phyloP scores from a whole-genome alignment of 345 rosid genomes.

The Moringa oleifera region DNA sequence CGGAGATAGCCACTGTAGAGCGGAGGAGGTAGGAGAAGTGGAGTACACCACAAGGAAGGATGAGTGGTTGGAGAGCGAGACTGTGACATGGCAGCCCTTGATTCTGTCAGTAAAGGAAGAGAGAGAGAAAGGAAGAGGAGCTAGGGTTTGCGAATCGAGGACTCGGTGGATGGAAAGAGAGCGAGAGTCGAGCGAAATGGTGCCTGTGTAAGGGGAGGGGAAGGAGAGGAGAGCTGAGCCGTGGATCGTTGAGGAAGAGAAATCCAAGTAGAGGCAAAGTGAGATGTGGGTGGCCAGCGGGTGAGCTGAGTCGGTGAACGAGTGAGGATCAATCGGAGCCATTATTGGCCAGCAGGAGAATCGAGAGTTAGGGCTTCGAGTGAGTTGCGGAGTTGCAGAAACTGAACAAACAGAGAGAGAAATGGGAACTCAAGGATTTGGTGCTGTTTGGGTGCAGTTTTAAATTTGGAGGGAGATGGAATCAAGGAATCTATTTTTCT shows the following conservation, averaged over 20 bases:
- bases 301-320: constrained; percentile 68
- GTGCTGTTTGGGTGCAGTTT: background rate
- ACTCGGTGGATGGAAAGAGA: constrained; percentile 39
- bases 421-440: background rate
- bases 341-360: constrained; percentile 20
- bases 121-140: constrained; percentile 39
- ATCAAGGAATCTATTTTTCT: too few species aligned
- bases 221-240: constrained; percentile 71
- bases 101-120: constrained; percentile 45
- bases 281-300: constrained; percentile 61
- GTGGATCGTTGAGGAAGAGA: constrained; percentile 68
- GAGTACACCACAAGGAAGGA: constrained; percentile 45
- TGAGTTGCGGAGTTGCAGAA: background rate
- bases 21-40: constrained; percentile 68
- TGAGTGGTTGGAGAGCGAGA: constrained; percentile 40
- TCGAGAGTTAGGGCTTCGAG: constrained; percentile 19
- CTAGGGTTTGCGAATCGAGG: constrained; percentile 40
- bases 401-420: too few species aligned
- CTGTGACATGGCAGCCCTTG: constrained; percentile 42
- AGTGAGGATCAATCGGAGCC: constrained; percentile 84
- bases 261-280: constrained; percentile 71
- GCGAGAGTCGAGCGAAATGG: constrained; percentile 67
- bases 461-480: background rate
- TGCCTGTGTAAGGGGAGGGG: constrained; percentile 38
- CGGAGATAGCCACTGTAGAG: constrained; percentile 87